phyloP scores from a whole-genome alignment of 306 rosid species.

The Quillaja saponaria region DNA sequence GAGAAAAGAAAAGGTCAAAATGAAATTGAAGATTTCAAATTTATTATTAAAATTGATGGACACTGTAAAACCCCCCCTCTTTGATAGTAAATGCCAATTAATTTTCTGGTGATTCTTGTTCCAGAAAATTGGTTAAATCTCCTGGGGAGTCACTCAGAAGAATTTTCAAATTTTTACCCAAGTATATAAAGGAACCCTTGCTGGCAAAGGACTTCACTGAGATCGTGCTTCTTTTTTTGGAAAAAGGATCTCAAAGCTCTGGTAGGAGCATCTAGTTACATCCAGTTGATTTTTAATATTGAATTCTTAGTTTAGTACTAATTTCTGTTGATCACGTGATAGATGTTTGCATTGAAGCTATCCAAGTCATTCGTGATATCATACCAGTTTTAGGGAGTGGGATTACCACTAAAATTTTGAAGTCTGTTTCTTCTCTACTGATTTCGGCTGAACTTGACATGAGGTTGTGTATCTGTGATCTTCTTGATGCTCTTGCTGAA shows the following conservation, averaged over 20 bases:
- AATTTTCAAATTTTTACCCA: slow-evolving; percentile 68
- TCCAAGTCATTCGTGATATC: slow-evolving; percentile 61
- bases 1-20: no score
- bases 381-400: slow-evolving; percentile 60
- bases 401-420: slow-evolving; percentile 55
- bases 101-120: slow-evolving; percentile 15
- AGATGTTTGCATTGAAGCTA: slow-evolving; percentile 61
- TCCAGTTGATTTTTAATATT: slow-evolving; percentile 8
- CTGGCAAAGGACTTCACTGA: slow-evolving; percentile 64
- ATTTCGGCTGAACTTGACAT: slow-evolving; percentile 60
- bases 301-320: slow-evolving; percentile 25
- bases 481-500: slow-evolving; percentile 67
- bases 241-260: slow-evolving; percentile 51
- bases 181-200: slow-evolving; percentile 55
- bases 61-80: no score
- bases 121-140: slow-evolving; percentile 75
- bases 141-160: slow-evolving; percentile 66
- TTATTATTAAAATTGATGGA: no score
- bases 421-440: slow-evolving; percentile 64
- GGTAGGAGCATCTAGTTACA: slow-evolving; percentile 45
- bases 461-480: slow-evolving; percentile 70
- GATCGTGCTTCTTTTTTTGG: slow-evolving; percentile 63
- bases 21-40: no score
- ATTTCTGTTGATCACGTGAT: slow-evolving; percentile 35
- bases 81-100: not conserved